Evolutionary conservation across 1,284 basidiomycete genomes (phyloP).

Genomic region (Pseudomicrostroma phylloplanum): DNA sequence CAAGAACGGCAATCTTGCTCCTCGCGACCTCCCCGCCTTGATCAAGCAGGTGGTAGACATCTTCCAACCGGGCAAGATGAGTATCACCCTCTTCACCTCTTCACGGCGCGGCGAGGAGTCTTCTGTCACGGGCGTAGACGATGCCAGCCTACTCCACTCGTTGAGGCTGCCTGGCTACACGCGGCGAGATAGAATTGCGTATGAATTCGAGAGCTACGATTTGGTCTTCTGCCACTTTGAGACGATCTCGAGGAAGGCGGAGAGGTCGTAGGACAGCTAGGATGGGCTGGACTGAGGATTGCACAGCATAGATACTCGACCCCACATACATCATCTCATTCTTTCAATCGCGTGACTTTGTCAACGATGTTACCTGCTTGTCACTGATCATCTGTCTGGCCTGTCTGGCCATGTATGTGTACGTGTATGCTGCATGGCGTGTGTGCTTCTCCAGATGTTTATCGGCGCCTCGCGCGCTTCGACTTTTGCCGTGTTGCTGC

Average conservation of each 20-base stretch:
- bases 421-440: too few relatives aligned
- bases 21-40: slow-evolving; percentile 60
- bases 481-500: too few relatives aligned
- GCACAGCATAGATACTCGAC: too few relatives aligned
- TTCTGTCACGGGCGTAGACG: slow-evolving; percentile 41
- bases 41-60: slow-evolving; percentile 82
- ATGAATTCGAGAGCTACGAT: slow-evolving; percentile 93
- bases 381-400: too few relatives aligned
- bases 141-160: slow-evolving; percentile 44
- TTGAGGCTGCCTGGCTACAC: slow-evolving; percentile 50
- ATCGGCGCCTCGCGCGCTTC: too few relatives aligned
- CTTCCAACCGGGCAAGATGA: slow-evolving; percentile 82
- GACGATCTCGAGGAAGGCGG: not conserved
- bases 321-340: too few relatives aligned
- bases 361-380: too few relatives aligned
- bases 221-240: slow-evolving; percentile 61
- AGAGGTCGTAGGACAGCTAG: not conserved
- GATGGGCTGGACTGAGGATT: too few relatives aligned
- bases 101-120: slow-evolving; percentile 52
- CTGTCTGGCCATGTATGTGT: too few relatives aligned
- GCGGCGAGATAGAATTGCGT: slow-evolving; percentile 92
- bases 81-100: slow-evolving; percentile 86
- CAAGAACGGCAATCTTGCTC: slow-evolving; percentile 12
- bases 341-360: too few relatives aligned
- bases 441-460: too few relatives aligned